Conservation (phyloP, 257 asterid genomes). For the Nicotiana noctiflora region DNA sequence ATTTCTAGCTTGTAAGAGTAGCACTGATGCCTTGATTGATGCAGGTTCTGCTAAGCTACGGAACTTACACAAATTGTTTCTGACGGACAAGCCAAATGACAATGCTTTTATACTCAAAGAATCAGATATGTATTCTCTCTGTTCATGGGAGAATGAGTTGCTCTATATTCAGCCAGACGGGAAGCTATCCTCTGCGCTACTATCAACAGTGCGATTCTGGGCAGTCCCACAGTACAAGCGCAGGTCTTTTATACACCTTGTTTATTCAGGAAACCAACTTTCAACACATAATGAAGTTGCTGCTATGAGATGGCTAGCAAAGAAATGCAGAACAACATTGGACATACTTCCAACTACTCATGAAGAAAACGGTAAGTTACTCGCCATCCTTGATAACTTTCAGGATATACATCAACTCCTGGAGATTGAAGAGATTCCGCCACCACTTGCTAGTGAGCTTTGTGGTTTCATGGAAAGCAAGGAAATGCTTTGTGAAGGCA, state of each 20-base stretch:
- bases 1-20: background rate
- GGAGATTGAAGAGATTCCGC: conserved; percentile 18
- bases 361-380: conserved; percentile 51
- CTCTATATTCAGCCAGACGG: conserved; percentile 65
- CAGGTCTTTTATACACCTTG: conserved; percentile 45
- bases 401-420: conserved; percentile 12
- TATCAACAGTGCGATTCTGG: conserved; percentile 67
- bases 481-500: conserved; percentile 9
- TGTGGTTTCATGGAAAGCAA: conserved; percentile 26
- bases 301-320: conserved; percentile 42
- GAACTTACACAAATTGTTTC: conserved; percentile 80
- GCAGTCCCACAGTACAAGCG: conserved; percentile 57
- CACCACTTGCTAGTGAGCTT: conserved; percentile 29
- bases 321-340: conserved; percentile 37
- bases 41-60: conserved; percentile 94
- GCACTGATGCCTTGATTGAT: background rate
- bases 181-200: conserved; percentile 65
- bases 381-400: conserved; percentile 28
- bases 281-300: conserved; percentile 51
- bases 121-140: conserved; percentile 53
- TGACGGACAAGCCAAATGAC: conserved; percentile 67
- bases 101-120: conserved; percentile 67
- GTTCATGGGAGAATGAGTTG: conserved; percentile 65
- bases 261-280: conserved; percentile 50
- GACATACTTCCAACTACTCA: conserved; percentile 33